A percentile compares a stretch with the other conserved stretches of the same genome.
These are phyloP conservation scores for Agapanthus africanus DNA, from an alignment of 106 monocot species.

Conservation along the genomic window DNA sequence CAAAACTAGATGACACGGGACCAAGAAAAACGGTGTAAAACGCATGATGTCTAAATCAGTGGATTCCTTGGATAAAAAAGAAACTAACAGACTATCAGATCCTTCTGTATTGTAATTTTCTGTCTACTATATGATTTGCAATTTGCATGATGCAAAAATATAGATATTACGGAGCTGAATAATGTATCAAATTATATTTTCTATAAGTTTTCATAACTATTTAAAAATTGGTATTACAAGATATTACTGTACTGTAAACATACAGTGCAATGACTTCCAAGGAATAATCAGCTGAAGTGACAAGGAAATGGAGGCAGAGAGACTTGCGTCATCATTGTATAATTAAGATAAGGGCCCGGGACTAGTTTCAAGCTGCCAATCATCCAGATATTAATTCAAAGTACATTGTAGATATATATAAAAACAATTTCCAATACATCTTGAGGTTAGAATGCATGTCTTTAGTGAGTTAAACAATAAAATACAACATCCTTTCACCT, in stretches of 20 bases:
- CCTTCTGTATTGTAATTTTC: too few relatives aligned
- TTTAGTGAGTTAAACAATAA: background rate
- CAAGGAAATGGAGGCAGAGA: conserved; percentile 3
- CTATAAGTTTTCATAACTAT: background rate
- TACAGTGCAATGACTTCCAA: background rate
- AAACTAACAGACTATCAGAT: too few relatives aligned
- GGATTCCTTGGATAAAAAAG: too few relatives aligned
- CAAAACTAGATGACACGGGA: too few relatives aligned
- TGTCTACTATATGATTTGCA: too few relatives aligned
- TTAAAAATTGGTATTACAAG: background rate
- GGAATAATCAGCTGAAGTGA: conserved; percentile 4
- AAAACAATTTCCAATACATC: background rate
- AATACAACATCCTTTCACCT: background rate
- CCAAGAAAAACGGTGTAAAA: too few relatives aligned
- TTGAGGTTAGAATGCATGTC: background rate
- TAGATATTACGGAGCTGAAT: too few relatives aligned
- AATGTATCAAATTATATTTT: background rate
- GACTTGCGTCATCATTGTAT: background rate
- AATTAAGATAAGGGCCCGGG: background rate
- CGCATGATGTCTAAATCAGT: too few relatives aligned
- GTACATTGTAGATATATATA: background rate
- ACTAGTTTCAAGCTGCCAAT: conserved; percentile 6
- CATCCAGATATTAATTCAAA: background rate
- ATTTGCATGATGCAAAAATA: too few relatives aligned
- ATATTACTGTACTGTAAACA: background rate